A percentile compares a stretch with the other conserved stretches of the same genome.
These are phyloP conservation scores for Dorcoceras hygrometricum DNA, from an alignment of 257 asterid genomes.

Conservation along the genomic window DNA sequence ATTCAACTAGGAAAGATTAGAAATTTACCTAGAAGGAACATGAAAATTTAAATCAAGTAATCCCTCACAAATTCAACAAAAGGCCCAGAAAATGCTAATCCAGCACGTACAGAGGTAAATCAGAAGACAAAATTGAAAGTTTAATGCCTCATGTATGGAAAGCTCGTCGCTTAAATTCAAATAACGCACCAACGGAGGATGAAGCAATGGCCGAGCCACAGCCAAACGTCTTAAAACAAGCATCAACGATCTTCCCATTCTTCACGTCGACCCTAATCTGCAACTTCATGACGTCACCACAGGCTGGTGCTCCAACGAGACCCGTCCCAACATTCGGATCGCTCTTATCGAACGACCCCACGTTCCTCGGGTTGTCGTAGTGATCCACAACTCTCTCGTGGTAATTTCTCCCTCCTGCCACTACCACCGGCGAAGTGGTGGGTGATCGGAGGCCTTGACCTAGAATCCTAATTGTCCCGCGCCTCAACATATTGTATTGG, in stretches of 20 bases:
- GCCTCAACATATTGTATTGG: constrained; percentile 54
- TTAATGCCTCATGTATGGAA: background rate
- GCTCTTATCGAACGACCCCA: constrained; percentile 82
- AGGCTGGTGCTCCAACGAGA: constrained; percentile 94
- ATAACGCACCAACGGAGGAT: constrained; percentile 71
- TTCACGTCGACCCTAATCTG: constrained; percentile 79
- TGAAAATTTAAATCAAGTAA: background rate
- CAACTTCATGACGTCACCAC: constrained; percentile 95
- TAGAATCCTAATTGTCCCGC: constrained; percentile 34
- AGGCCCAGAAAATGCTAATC: background rate
- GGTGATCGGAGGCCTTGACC: constrained; percentile 35
- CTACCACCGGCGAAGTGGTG: constrained; percentile 22
- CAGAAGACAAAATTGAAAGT: background rate
- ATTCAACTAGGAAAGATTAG: background rate
- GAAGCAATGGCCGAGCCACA: constrained; percentile 97
- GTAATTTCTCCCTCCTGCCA: constrained; percentile 42
- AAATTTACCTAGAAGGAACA: background rate
- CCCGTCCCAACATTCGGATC: constrained; percentile 86
- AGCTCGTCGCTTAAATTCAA: background rate
- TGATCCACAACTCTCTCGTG: constrained; percentile 98
- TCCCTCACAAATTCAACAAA: background rate
- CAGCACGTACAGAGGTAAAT: background rate
- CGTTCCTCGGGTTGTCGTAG: constrained; percentile 89
- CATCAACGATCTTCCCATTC: constrained; percentile 76
- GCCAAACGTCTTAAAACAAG: constrained; percentile 89